Evolutionary conservation across 495 filamentous ascomycete genomes (phyloP).

Genomic region (Aspergillus bertholletiae): DNA sequence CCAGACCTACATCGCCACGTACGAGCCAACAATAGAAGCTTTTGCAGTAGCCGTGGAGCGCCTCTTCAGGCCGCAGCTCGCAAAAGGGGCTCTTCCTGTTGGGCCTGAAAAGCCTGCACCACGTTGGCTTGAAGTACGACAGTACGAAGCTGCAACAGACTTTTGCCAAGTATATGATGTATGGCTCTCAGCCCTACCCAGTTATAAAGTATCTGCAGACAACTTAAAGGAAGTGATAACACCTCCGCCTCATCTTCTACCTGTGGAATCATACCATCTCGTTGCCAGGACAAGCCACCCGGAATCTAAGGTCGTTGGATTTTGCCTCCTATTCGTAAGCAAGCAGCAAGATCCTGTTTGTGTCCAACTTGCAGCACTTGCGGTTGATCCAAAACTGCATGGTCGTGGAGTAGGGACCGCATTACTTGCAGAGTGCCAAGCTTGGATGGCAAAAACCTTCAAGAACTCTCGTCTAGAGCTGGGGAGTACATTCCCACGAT

Average conservation of each 20-base stretch:
- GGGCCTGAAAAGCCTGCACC: constrained; percentile 13
- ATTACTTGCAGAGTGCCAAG: constrained; percentile 31
- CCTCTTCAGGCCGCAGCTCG: constrained; percentile 34
- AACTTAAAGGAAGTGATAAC: constrained; percentile 27
- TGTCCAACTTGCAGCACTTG: constrained; percentile 37
- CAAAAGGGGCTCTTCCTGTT: constrained; percentile 38
- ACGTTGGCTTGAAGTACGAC: constrained; percentile 13
- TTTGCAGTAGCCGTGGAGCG: constrained; percentile 38
- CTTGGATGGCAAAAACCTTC: constrained; percentile 26
- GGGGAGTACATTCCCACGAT: constrained; percentile 45
- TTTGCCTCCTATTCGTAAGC: constrained; percentile 40
- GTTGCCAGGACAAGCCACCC: constrained; percentile 26
- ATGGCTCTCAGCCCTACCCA: constrained; percentile 42
- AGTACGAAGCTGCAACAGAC: constrained; percentile 24
- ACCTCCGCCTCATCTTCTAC: constrained; percentile 10
- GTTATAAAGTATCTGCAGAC: constrained; percentile 30
- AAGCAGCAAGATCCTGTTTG: constrained; percentile 19
- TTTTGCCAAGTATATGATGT: constrained; percentile 24
- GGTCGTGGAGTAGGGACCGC: constrained; percentile 41
- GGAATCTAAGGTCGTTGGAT: constrained; percentile 26
- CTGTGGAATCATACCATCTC: constrained; percentile 23
- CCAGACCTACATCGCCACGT: constrained; percentile 44
- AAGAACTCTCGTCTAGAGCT: constrained; percentile 25
- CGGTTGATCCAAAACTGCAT: constrained; percentile 37
- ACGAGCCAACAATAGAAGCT: constrained; percentile 47